Conservation (phyloP, 257 asterid species). For the Plectranthus barbatus region DNA sequence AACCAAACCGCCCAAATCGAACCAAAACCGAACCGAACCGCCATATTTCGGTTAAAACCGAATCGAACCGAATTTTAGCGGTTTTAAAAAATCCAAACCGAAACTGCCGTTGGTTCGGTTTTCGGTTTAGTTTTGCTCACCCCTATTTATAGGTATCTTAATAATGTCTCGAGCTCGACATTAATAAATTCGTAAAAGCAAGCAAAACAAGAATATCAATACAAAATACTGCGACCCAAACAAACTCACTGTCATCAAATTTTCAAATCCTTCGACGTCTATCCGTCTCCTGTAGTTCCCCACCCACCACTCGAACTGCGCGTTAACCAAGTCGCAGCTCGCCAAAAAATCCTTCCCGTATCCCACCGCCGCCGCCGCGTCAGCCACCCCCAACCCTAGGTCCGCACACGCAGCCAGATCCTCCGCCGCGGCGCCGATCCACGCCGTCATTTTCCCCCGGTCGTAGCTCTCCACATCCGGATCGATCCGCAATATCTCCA, state of each 20-base stretch:
- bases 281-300: background rate
- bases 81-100: too few species aligned
- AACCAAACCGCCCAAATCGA: too few species aligned
- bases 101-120: too few species aligned
- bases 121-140: too few species aligned
- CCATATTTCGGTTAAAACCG: too few species aligned
- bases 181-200: conserved; percentile 13
- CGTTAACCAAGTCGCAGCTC: background rate
- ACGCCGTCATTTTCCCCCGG: conserved; percentile 11
- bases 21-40: too few species aligned
- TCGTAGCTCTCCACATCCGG: conserved; percentile 21
- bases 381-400: background rate
- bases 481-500: conserved; percentile 12
- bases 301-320: background rate
- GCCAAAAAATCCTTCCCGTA: conserved; percentile 16
- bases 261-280: background rate
- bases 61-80: too few species aligned
- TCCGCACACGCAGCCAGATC: conserved; percentile 19
- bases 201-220: conserved; percentile 25
- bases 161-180: background rate
- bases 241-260: conserved; percentile 13
- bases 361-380: conserved; percentile 11
- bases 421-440: conserved; percentile 13
- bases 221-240: conserved; percentile 30
- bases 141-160: too few species aligned